Percentiles rank a stretch among this genome's conserved stretches.
Conservation (phyloP, 768 basidiomycete species). For the Amanita muscaria region DNA sequence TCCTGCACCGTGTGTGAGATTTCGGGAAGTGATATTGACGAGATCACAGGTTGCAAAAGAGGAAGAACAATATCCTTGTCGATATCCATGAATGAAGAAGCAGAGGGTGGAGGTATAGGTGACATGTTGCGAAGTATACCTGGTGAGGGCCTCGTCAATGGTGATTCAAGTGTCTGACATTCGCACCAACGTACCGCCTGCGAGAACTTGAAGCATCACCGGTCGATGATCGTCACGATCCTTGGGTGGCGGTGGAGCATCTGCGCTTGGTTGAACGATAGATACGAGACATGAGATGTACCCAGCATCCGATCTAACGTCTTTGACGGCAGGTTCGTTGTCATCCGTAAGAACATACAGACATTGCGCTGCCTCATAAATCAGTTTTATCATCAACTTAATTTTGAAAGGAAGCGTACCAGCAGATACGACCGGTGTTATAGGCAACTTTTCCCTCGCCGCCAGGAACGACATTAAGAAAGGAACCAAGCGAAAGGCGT, state of each 20-base stretch:
- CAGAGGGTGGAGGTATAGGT: conserved; percentile 63
- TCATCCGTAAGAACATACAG: conserved; percentile 91
- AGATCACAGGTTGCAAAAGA: conserved; percentile 56
- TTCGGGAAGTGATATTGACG: conserved; percentile 47
- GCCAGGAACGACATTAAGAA: conserved; percentile 89
- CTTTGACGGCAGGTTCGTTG: conserved; percentile 65
- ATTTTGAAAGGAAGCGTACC: conserved; percentile 52
- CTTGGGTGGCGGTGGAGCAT: conserved; percentile 26
- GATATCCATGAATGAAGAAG: conserved; percentile 53
- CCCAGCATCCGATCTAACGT: conserved; percentile 48
- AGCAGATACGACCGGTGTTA: conserved; percentile 69
- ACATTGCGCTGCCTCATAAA: conserved; percentile 60
- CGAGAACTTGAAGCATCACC: conserved; percentile 53
- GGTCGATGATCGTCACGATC: conserved; percentile 39
- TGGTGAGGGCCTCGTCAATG: conserved; percentile 19
- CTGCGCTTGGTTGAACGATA: conserved; percentile 36
- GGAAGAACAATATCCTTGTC: conserved; percentile 69
- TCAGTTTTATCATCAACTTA: neutral
- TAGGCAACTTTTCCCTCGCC: conserved; percentile 57
- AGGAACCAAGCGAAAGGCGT: conserved; percentile 65
- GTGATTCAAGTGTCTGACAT: neutral
- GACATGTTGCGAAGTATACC: conserved; percentile 72
- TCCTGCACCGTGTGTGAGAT: conserved; percentile 40
- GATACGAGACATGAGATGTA: conserved; percentile 61
- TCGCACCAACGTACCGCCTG: conserved; percentile 44